phyloP scores from a whole-genome alignment of 2,329 filamentous ascomycete genomes.

The Raffaelea albimanens region DNA sequence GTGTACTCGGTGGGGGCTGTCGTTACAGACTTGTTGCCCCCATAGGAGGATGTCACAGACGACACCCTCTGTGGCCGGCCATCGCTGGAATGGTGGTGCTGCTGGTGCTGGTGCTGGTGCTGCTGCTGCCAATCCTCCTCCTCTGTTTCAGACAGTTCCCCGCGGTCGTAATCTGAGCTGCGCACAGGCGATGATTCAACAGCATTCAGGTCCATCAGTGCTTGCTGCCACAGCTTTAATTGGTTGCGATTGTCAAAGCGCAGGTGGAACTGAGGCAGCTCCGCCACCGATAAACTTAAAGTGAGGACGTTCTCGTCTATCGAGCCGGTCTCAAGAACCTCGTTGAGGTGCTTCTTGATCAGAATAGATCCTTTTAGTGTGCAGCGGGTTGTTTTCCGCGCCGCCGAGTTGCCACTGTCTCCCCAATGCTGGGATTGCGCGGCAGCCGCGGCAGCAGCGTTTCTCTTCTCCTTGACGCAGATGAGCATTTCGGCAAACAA shows the following conservation, averaged over 20 bases:
- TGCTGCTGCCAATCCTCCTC: slow-evolving; percentile 73
- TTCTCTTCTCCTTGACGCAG: slow-evolving; percentile 95
- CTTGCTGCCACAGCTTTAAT: slow-evolving; percentile 83
- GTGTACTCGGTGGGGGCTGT: slow-evolving; percentile 92
- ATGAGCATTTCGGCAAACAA: slow-evolving; percentile 99
- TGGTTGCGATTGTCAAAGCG: slow-evolving; percentile 77
- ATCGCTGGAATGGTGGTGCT: slow-evolving; percentile 26
- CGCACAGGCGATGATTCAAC: slow-evolving; percentile 54
- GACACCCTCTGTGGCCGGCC: slow-evolving; percentile 42
- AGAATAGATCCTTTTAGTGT: slow-evolving; percentile 95
- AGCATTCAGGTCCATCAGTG: slow-evolving; percentile 72
- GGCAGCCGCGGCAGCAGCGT: slow-evolving; percentile 22
- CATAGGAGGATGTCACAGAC: slow-evolving; percentile 74
- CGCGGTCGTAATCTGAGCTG: slow-evolving; percentile 68
- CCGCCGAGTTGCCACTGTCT: slow-evolving; percentile 34
- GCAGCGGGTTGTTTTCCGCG: slow-evolving; percentile 62
- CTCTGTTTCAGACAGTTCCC: slow-evolving; percentile 71
- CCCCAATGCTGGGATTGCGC: slow-evolving; percentile 46
- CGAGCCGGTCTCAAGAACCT: slow-evolving; percentile 62
- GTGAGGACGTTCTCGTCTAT: slow-evolving; percentile 79
- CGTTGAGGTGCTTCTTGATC: slow-evolving; percentile 94
- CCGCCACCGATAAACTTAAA: slow-evolving; percentile 79
- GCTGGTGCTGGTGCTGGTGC: slow-evolving; percentile 23
- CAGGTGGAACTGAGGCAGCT: slow-evolving; percentile 89
- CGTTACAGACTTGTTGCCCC: slow-evolving; percentile 69